Conservation (phyloP, 495 filamentous ascomycete species). For the Penicillium egyptiacum region DNA sequence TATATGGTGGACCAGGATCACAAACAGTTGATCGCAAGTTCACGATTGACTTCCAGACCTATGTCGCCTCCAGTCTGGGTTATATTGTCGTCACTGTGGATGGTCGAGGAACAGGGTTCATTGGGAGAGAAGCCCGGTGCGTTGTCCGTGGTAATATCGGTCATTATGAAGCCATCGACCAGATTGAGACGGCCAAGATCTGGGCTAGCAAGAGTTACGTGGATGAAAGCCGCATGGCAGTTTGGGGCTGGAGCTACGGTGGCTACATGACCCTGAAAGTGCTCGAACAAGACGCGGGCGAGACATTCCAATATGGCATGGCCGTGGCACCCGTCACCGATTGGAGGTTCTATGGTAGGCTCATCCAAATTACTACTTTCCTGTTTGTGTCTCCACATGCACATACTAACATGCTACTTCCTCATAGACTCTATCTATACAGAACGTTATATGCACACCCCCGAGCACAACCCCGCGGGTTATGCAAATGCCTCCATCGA, state of each 20-base stretch:
- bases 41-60: slow-evolving; percentile 84
- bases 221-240: slow-evolving; percentile 76
- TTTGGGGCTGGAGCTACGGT: slow-evolving; percentile 98
- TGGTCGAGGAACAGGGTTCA: slow-evolving; percentile 87
- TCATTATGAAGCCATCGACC: slow-evolving; percentile 80
- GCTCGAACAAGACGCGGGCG: slow-evolving; percentile 82
- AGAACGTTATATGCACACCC: slow-evolving; percentile 93
- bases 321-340: slow-evolving; percentile 97
- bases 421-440: slow-evolving; percentile 83
- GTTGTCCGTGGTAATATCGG: slow-evolving; percentile 83
- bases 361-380: neutral
- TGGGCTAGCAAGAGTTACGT: slow-evolving; percentile 84
- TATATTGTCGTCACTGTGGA: slow-evolving; percentile 97
- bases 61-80: slow-evolving; percentile 80
- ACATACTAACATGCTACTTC: slow-evolving; percentile 1
- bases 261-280: slow-evolving; percentile 98
- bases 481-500: slow-evolving; percentile 74
- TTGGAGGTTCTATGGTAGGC: slow-evolving; percentile 81
- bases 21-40: slow-evolving; percentile 84
- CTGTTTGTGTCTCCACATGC: neutral
- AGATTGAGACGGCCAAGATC: slow-evolving; percentile 85
- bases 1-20: slow-evolving; percentile 89
- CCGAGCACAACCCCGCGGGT: slow-evolving; percentile 73
- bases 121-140: slow-evolving; percentile 79
- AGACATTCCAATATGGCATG: slow-evolving; percentile 95